Evolutionary conservation across 352 stramenopile genomes (phyloP).

Genomic region (Phytopythium mirpurense): DNA sequence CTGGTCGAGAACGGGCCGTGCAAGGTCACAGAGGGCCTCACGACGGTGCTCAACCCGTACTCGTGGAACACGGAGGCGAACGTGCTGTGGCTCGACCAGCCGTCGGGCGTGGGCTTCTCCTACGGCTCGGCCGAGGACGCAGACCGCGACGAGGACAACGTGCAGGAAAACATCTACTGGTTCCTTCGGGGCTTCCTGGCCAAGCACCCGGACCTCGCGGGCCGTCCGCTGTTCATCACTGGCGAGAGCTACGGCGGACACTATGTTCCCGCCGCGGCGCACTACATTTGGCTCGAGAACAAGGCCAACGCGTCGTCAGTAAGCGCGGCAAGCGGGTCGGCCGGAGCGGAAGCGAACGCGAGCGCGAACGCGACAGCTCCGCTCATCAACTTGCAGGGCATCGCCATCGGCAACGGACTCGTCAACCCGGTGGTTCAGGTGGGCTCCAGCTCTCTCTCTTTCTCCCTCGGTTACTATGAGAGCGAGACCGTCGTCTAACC

Average conservation of each 20-base stretch:
- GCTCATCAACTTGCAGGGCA: conserved; percentile 39
- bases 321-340: conserved; percentile 5
- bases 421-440: conserved; percentile 37
- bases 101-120: conserved; percentile 42
- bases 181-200: conserved; percentile 50
- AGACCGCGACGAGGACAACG: conserved; percentile 22
- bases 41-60: conserved; percentile 34
- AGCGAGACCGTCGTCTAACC: background rate
- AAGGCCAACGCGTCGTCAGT: conserved; percentile 8
- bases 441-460: too few species aligned
- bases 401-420: conserved; percentile 52
- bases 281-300: conserved; percentile 37
- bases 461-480: too few species aligned
- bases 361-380: conserved; percentile 1
- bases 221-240: conserved; percentile 38
- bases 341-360: conserved; percentile 1
- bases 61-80: conserved; percentile 54
- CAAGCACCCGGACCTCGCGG: conserved; percentile 45
- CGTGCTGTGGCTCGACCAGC: conserved; percentile 59
- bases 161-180: conserved; percentile 42
- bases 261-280: conserved; percentile 44
- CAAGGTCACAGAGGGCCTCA: conserved; percentile 23
- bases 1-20: conserved; percentile 57
- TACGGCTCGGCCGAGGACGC: conserved; percentile 14
- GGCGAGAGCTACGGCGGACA: conserved; percentile 55